Conservation (phyloP, 352 stramenopile species). For the Pythium dissotocum region DNA sequence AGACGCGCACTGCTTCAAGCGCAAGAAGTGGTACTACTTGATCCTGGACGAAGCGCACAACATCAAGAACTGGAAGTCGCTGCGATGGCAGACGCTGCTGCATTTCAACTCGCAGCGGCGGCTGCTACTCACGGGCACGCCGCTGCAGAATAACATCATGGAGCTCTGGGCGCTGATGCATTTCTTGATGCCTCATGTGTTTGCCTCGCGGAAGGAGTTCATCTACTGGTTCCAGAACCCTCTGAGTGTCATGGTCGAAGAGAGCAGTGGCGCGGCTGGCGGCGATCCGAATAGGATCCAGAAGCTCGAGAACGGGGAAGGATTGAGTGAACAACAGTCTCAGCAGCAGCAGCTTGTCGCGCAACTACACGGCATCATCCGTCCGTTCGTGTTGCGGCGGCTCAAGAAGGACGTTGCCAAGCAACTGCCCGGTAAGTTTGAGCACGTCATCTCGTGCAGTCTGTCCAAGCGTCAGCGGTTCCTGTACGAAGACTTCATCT, state of each 20-base stretch:
- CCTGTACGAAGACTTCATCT: constrained; percentile 99
- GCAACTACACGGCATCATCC: constrained; percentile 96
- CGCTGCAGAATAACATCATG: constrained; percentile 98
- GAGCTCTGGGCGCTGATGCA: constrained; percentile 98
- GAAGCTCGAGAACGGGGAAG: neutral
- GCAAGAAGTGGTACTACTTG: constrained; percentile 99
- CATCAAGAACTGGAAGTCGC: constrained; percentile 99
- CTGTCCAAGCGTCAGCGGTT: constrained; percentile 95
- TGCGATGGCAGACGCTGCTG: constrained; percentile 98
- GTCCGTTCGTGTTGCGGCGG: constrained; percentile 96
- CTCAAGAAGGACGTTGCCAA: constrained; percentile 98
- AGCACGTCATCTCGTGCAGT: constrained; percentile 95
- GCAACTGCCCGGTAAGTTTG: constrained; percentile 96
- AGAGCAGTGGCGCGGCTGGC: constrained; percentile 1
- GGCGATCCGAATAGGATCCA: neutral
- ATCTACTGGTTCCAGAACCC: constrained; percentile 98
- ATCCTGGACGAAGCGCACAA: constrained; percentile 99
- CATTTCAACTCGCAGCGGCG: constrained; percentile 96
- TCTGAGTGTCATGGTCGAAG: constrained; percentile 85
- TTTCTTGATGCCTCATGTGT: constrained; percentile 99
- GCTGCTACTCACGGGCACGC: constrained; percentile 94
- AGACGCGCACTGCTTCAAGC: constrained; percentile 96
- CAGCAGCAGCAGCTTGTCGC: constrained; percentile 91
- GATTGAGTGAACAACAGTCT: neutral
- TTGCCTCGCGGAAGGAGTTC: constrained; percentile 92